Conservation (phyloP, 1,284 basidiomycete genomes). For the Ceratobasidium sp. region DNA sequence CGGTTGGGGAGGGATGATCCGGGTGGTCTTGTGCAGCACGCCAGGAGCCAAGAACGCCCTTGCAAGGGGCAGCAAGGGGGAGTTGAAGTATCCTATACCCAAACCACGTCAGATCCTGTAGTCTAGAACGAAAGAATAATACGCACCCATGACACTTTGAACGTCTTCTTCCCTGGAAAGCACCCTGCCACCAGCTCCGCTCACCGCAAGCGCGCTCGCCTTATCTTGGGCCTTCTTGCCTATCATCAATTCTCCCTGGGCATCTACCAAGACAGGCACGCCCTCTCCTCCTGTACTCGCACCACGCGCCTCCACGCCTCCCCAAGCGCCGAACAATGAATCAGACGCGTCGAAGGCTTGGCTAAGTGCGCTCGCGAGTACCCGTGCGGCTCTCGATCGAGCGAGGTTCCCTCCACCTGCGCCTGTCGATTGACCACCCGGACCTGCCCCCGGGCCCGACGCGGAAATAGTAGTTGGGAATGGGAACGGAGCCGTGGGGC, state of each 20-base stretch:
- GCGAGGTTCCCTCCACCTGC: not conserved
- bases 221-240: slow-evolving; percentile 24
- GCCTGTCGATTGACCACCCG: not conserved
- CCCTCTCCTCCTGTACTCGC: slow-evolving; percentile 15
- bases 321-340: slow-evolving; percentile 40
- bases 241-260: slow-evolving; percentile 25
- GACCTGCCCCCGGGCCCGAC: not conserved
- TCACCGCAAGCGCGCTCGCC: slow-evolving; percentile 7
- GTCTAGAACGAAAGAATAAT: not conserved
- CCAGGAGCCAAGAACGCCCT: slow-evolving; percentile 25
- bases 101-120: not conserved
- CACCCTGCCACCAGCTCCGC: slow-evolving; percentile 27
- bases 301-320: slow-evolving; percentile 24
- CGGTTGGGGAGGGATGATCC: slow-evolving; percentile 35
- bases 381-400: slow-evolving; percentile 26
- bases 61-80: slow-evolving; percentile 28
- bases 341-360: slow-evolving; percentile 41
- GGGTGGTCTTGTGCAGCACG: slow-evolving; percentile 32
- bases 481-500: slow-evolving; percentile 22
- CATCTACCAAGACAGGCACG: slow-evolving; percentile 35
- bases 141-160: slow-evolving; percentile 38
- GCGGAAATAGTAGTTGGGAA: slow-evolving; percentile 12
- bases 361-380: slow-evolving; percentile 24
- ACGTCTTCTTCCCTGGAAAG: slow-evolving; percentile 35
- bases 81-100: slow-evolving; percentile 34